These are phyloP conservation scores for Chrysopogon serrulatus DNA, from an alignment of 176 grass and related monocot genomes.

Conservation along the genomic window DNA sequence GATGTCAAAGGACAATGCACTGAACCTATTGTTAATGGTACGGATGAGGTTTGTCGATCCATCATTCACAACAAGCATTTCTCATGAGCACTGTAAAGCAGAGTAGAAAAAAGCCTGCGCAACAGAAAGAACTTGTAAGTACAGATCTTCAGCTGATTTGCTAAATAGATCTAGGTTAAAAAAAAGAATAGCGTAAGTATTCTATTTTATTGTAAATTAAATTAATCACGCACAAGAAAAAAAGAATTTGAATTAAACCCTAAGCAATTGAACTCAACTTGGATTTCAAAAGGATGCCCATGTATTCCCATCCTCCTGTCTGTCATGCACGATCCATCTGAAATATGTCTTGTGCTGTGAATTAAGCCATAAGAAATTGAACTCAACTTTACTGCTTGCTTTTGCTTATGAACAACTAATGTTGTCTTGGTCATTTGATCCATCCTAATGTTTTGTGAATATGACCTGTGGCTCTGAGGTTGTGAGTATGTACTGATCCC, in stretches of 20 bases:
- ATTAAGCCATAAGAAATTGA: no score
- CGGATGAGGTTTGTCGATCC: slow-evolving; percentile 58
- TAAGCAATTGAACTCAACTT: slow-evolving; percentile 30
- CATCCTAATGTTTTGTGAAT: no score
- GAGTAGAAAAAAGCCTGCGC: slow-evolving; percentile 76
- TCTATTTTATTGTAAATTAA: background rate
- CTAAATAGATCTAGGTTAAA: background rate
- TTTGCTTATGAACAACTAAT: no score
- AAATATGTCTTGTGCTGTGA: no score
- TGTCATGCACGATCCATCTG: slow-evolving; percentile 88
- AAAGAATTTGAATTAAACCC: background rate
- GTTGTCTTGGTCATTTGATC: no score
- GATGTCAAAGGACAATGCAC: slow-evolving; percentile 79
- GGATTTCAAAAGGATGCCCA: slow-evolving; percentile 87
- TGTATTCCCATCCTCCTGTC: slow-evolving; percentile 88
- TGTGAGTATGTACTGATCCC: no score
- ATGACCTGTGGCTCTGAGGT: no score
- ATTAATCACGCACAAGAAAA: background rate
- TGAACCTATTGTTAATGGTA: slow-evolving; percentile 77
- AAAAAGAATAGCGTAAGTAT: background rate
- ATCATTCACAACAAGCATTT: slow-evolving; percentile 65
- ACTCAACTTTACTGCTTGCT: no score
- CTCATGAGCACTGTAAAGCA: slow-evolving; percentile 66
- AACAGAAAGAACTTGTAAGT: slow-evolving; percentile 25
- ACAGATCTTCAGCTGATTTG: background rate